Evolutionary conservation across 1,284 basidiomycete species (phyloP).

Genomic region (Cystobasidiaceae sp.): DNA sequence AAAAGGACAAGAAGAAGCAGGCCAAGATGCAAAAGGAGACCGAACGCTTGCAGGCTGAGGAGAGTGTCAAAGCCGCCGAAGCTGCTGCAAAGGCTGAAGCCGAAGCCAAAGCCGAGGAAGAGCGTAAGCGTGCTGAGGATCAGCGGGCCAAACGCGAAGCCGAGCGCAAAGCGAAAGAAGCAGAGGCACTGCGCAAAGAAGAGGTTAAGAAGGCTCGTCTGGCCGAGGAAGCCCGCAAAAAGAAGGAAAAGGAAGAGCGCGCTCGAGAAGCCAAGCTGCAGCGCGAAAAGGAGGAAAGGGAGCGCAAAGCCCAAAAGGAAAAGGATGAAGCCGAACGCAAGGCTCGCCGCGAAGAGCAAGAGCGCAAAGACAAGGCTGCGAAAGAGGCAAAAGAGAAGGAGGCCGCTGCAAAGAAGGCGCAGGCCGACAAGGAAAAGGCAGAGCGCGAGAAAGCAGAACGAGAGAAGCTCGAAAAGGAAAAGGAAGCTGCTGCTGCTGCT

Average conservation of each 20-base stretch:
- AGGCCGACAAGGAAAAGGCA: slow-evolving; percentile 25
- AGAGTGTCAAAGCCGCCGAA: slow-evolving; percentile 69
- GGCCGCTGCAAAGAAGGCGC: slow-evolving; percentile 36
- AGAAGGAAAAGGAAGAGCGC: slow-evolving; percentile 61
- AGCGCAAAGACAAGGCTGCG: slow-evolving; percentile 62
- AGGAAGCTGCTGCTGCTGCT: slow-evolving; percentile 31
- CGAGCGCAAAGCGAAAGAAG: slow-evolving; percentile 66
- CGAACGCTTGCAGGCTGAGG: slow-evolving; percentile 70
- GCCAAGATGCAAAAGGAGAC: slow-evolving; percentile 85
- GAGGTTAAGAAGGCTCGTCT: slow-evolving; percentile 52
- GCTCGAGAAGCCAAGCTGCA: slow-evolving; percentile 53
- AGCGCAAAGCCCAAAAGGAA: slow-evolving; percentile 50
- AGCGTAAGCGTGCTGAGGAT: slow-evolving; percentile 56
- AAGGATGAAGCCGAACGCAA: slow-evolving; percentile 43
- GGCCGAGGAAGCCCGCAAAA: slow-evolving; percentile 52
- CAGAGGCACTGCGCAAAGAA: slow-evolving; percentile 58
- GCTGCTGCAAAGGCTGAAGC: slow-evolving; percentile 65
- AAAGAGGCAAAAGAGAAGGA: slow-evolving; percentile 36
- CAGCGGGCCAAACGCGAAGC: slow-evolving; percentile 66
- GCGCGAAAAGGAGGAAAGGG: slow-evolving; percentile 54
- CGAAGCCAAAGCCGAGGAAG: slow-evolving; percentile 48
- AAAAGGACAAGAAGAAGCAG: slow-evolving; percentile 93
- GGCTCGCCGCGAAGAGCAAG: slow-evolving; percentile 42
- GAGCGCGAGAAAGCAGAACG: slow-evolving; percentile 33
- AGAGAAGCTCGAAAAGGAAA: slow-evolving; percentile 50